These are phyloP conservation scores for Zygosaccharomyces pseudobailii DNA, from an alignment of 1,139 yeast genomes.

Conservation along the genomic window DNA sequence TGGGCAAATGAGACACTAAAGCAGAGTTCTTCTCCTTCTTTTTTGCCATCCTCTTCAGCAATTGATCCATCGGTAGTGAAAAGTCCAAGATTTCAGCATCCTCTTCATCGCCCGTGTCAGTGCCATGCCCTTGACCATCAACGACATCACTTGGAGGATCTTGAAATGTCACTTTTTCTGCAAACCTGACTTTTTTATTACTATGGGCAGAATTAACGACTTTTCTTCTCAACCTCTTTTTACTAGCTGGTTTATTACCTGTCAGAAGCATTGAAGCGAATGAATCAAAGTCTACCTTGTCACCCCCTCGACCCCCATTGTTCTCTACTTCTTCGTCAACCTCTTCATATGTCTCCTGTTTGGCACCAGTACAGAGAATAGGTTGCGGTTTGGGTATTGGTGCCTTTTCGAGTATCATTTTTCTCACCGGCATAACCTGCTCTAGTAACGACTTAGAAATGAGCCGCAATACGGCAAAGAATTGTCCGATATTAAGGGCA, in stretches of 20 bases:
- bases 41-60: conserved; percentile 44
- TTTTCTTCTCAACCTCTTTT: conserved; percentile 34
- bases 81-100: conserved; percentile 42
- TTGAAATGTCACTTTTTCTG: conserved; percentile 50
- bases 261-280: conserved; percentile 71
- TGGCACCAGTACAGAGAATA: conserved; percentile 47
- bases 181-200: conserved; percentile 61
- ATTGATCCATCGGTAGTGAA: conserved; percentile 70
- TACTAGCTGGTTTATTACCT: conserved; percentile 46
- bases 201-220: conserved; percentile 34
- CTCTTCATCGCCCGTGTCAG: conserved; percentile 6
- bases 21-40: conserved; percentile 28
- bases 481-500: conserved; percentile 66
- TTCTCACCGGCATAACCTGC: conserved; percentile 48
- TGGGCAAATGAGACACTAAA: conserved; percentile 27
- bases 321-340: conserved; percentile 22
- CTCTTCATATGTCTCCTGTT: conserved; percentile 33
- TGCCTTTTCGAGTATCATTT: conserved; percentile 47
- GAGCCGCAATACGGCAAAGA: conserved; percentile 64
- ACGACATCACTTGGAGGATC: conserved; percentile 19
- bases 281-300: conserved; percentile 59
- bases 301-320: conserved; percentile 15
- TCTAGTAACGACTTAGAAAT: conserved; percentile 46
- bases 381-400: conserved; percentile 67
- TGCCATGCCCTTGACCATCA: conserved; percentile 4